Conservation (phyloP, 805 yeast species). For the Barnettozyma wickerhamii region DNA sequence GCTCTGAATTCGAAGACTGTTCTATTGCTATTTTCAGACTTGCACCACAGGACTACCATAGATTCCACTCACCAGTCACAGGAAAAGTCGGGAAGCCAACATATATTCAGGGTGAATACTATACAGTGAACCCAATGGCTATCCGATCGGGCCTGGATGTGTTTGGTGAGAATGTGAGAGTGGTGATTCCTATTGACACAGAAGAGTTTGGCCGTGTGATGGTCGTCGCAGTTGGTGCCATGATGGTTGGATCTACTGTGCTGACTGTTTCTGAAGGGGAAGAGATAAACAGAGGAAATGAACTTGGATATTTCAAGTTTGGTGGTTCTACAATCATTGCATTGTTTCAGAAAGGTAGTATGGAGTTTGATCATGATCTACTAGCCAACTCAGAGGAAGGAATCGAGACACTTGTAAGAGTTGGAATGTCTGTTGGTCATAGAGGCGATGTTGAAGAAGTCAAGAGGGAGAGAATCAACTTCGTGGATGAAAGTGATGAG, state of each 20-base stretch:
- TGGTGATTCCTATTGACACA: slow-evolving; percentile 71
- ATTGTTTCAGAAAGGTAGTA: slow-evolving; percentile 47
- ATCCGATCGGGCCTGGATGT: slow-evolving; percentile 84
- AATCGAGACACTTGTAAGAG: slow-evolving; percentile 79
- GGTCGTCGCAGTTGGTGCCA: slow-evolving; percentile 87
- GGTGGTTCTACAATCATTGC: slow-evolving; percentile 89
- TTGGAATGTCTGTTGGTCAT: slow-evolving; percentile 93
- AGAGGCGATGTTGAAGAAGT: slow-evolving; percentile 43
- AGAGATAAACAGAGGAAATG: slow-evolving; percentile 62
- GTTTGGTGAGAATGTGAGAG: slow-evolving; percentile 85
- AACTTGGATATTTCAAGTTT: slow-evolving; percentile 90
- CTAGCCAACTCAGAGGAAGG: slow-evolving; percentile 59
- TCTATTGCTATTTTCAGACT: slow-evolving; percentile 76
- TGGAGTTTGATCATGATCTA: slow-evolving; percentile 72
- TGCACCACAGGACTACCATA: slow-evolving; percentile 96
- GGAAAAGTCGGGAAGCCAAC: slow-evolving; percentile 66
- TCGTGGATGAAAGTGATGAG: slow-evolving; percentile 43
- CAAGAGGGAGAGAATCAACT: slow-evolving; percentile 42
- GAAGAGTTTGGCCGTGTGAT: slow-evolving; percentile 73
- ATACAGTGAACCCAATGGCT: slow-evolving; percentile 98
- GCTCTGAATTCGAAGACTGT: slow-evolving; percentile 37
- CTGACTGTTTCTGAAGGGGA: slow-evolving; percentile 63
- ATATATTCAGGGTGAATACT: slow-evolving; percentile 82
- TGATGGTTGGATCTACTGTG: slow-evolving; percentile 96
- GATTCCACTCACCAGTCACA: slow-evolving; percentile 85